Percentiles rank a stretch among this genome's conserved stretches.
phyloP scores from a whole-genome alignment of 768 basidiomycete species.

The Xerocomellus amylosporus region DNA sequence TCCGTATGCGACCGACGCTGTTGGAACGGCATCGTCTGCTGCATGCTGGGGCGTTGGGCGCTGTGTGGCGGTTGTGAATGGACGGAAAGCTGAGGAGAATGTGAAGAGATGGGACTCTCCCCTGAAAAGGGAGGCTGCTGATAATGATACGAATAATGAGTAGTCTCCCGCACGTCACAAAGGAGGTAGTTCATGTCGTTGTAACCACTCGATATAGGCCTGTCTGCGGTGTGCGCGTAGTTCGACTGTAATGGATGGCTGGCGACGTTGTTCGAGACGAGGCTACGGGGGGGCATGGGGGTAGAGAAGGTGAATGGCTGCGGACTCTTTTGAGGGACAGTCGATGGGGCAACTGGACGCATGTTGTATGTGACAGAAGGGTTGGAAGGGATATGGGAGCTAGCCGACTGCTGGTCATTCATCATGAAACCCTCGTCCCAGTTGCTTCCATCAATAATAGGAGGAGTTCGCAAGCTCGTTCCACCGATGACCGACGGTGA shows the following conservation, averaged over 20 bases:
- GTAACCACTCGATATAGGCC: constrained; percentile 47
- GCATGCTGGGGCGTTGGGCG: constrained; percentile 38
- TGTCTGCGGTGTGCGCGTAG: constrained; percentile 51
- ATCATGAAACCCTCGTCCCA: constrained; percentile 62
- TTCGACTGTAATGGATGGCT: constrained; percentile 34
- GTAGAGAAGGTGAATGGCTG: constrained; percentile 43
- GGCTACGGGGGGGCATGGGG: constrained; percentile 42
- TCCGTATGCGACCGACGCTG: constrained; percentile 60
- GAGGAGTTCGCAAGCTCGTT: constrained; percentile 34
- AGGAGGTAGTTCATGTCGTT: constrained; percentile 45
- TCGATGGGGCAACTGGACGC: constrained; percentile 42
- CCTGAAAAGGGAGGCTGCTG: constrained; percentile 47
- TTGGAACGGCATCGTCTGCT: constrained; percentile 48
- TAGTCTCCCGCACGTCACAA: constrained; percentile 46
- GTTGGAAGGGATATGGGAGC: constrained; percentile 36
- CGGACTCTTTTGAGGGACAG: constrained; percentile 45
- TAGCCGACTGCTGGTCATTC: constrained; percentile 40
- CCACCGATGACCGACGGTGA: constrained; percentile 34
- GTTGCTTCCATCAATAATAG: constrained; percentile 46
- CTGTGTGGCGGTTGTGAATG: constrained; percentile 33
- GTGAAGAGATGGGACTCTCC: constrained; percentile 41
- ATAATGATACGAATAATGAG: constrained; percentile 53
- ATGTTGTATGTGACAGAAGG: constrained; percentile 47
- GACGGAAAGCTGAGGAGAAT: constrained; percentile 41
- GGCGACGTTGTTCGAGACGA: constrained; percentile 43